Evolutionary conservation across 805 yeast species (phyloP), one percentile per base, ranked within the genome.

Genomic region (Groenewaldozyma tartarivorans): DNA sequence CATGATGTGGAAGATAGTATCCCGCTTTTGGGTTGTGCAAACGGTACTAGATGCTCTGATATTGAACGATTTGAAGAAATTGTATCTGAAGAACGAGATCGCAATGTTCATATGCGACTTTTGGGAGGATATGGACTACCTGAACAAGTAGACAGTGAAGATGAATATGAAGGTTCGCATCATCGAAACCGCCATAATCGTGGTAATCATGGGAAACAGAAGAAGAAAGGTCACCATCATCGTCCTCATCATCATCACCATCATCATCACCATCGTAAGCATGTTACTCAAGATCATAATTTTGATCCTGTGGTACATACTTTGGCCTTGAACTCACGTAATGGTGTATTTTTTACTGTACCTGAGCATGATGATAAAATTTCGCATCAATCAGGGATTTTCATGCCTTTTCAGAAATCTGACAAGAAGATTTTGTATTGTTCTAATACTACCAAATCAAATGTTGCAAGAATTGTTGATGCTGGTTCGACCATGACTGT

Each of bases 361-460:
- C 43, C 47, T 9, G 42, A 36, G 19, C n/a, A n/a, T n/a, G 50
- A 42, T 16, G 17, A 35, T 21, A 19, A 32, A 15, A 26, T 47
- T 6, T 27, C 46, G 2, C 47, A 38, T 33, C 35, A 39, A 27
- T 43, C 54, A 13, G 55, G 52, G 9, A 40, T 51, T 15, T 45
- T 49, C 41, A 51, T 51, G 53, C 52, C 55, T 4, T 48, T 49
- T 20, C 33, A 36, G n/a, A 38, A 43, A 34, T 17, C 35, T 9
- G 40, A 38, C 13, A 9, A 7, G 11, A 24, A 24, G 29, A 9
- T 24, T 11, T 30, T 13, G 36, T n/a, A 19, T 6, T 15, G 35
- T 34, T 9, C 36, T 15, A 11, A 9, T 24, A 15, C 21, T 4
- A 15, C 20, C 19, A 24, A 20, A 29, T 13, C 16, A n/a, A 16